Conservation (phyloP, 139 green algal species). For the Dunaliella primolecta region DNA sequence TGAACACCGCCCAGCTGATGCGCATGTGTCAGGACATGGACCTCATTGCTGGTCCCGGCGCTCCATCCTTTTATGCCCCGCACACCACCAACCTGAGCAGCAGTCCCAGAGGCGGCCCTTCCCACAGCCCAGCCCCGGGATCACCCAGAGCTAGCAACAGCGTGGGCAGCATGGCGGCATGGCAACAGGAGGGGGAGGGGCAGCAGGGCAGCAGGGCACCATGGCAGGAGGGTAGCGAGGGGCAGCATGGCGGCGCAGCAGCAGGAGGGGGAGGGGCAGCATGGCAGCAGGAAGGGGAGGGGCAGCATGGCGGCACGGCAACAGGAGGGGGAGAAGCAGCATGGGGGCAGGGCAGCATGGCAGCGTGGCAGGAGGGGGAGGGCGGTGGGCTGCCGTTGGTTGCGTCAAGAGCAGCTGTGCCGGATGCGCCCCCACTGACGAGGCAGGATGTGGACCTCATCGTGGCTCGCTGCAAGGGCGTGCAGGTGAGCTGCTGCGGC, state of each 20-base stretch:
- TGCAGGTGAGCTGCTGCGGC: too few species aligned
- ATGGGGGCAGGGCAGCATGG: too few species aligned
- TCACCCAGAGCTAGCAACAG: background rate
- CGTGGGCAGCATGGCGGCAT: background rate
- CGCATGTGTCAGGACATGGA: constrained; percentile 25
- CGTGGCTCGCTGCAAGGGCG: background rate
- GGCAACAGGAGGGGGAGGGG: background rate
- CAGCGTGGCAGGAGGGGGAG: too few species aligned
- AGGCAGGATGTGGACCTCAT: background rate
- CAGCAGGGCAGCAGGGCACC: too few species aligned
- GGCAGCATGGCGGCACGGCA: too few species aligned
- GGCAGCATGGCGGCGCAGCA: too few species aligned
- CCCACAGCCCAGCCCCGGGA: too few species aligned
- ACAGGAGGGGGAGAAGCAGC: too few species aligned
- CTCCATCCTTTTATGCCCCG: too few species aligned
- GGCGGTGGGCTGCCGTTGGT: too few species aligned
- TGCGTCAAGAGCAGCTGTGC: too few species aligned
- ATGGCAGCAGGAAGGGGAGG: background rate
- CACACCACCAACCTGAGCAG: background rate
- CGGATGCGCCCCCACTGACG: background rate
- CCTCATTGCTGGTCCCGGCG: background rate
- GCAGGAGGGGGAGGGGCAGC: background rate
- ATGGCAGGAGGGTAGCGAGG: too few species aligned
- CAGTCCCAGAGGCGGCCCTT: background rate
- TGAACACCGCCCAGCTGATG: constrained; percentile 26